phyloP scores from a whole-genome alignment of 2,329 filamentous ascomycete species.

The Lecanoromycetidae sp. region DNA sequence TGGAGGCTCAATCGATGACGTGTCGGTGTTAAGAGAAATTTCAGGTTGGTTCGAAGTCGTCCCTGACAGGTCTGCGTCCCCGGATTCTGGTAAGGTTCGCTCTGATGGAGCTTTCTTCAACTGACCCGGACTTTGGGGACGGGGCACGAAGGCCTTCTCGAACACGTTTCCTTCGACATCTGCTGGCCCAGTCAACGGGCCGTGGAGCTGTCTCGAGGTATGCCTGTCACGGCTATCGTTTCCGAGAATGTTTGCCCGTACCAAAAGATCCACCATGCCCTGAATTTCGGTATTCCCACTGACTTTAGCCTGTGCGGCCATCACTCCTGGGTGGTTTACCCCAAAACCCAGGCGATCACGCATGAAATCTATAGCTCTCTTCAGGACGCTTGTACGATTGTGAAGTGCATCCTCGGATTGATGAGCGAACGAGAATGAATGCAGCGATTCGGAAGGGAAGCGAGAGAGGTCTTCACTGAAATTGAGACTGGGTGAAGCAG shows the following conservation, averaged over 20 bases:
- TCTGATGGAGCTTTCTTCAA: conserved; percentile 22
- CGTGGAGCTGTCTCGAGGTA: conserved; percentile 36
- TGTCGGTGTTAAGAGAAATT: conserved; percentile 9
- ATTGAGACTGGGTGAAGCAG: conserved; percentile 54
- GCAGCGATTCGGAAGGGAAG: conserved; percentile 89
- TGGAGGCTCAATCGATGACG: conserved; percentile 7
- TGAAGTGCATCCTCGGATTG: conserved; percentile 88
- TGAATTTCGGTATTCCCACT: conserved; percentile 78
- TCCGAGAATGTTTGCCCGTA: conserved; percentile 66
- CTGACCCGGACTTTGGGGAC: conserved; percentile 34
- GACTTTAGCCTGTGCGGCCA: conserved; percentile 69
- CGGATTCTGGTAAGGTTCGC: not conserved
- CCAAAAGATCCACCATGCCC: conserved; percentile 78
- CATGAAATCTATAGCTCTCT: conserved; percentile 93
- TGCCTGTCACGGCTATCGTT: conserved; percentile 43
- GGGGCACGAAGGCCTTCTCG: conserved; percentile 61
- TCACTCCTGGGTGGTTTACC: conserved; percentile 60
- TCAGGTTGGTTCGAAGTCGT: conserved; percentile 15
- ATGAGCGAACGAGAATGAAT: conserved; percentile 96
- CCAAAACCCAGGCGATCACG: conserved; percentile 79
- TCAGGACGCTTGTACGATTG: conserved; percentile 82
- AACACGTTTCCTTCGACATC: conserved; percentile 67
- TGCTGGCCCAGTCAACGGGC: conserved; percentile 71
- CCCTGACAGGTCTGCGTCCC: conserved; percentile 8
- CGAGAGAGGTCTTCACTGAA: conserved; percentile 81